phyloP scores from a whole-genome alignment of 768 basidiomycete genomes.

The Pisolithus marmoratus region DNA sequence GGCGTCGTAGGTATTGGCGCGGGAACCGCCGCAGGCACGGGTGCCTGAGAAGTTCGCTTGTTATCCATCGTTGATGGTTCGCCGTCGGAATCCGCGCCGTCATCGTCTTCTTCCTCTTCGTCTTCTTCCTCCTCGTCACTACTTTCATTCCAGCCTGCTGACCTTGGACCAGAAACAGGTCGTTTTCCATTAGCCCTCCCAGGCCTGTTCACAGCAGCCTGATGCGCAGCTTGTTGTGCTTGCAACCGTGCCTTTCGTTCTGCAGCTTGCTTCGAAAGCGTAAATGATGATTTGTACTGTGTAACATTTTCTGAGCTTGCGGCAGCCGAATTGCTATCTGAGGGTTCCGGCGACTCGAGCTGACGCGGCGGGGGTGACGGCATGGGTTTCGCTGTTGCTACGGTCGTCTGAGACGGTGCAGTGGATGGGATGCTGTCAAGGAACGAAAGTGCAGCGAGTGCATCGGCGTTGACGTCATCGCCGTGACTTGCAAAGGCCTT shows the following conservation, averaged over 20 bases:
- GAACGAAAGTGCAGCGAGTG: constrained; percentile 73
- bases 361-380: constrained; percentile 22
- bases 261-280: constrained; percentile 75
- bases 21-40: constrained; percentile 15
- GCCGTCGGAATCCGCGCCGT: constrained; percentile 58
- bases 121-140: constrained; percentile 83
- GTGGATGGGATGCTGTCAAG: constrained; percentile 40
- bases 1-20: constrained; percentile 14
- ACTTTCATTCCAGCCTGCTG: constrained; percentile 55
- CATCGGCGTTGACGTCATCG: constrained; percentile 60
- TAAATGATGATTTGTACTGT: constrained; percentile 81
- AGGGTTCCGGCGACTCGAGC: constrained; percentile 29
- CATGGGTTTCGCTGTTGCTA: constrained; percentile 3
- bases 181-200: constrained; percentile 47
- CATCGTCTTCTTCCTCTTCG: constrained; percentile 66
- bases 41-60: constrained; percentile 28
- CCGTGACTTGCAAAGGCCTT: constrained; percentile 16
- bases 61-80: constrained; percentile 30
- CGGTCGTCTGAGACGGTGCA: constrained; percentile 12
- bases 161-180: constrained; percentile 37
- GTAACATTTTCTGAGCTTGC: constrained; percentile 24
- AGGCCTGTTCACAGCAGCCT: constrained; percentile 71
- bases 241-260: constrained; percentile 82
- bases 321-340: constrained; percentile 19
- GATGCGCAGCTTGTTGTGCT: constrained; percentile 76